Evolutionary conservation across 331 rosid genomes (phyloP), one percentile per base, ranked within the genome.

Genomic region (Cydonia oblonga): DNA sequence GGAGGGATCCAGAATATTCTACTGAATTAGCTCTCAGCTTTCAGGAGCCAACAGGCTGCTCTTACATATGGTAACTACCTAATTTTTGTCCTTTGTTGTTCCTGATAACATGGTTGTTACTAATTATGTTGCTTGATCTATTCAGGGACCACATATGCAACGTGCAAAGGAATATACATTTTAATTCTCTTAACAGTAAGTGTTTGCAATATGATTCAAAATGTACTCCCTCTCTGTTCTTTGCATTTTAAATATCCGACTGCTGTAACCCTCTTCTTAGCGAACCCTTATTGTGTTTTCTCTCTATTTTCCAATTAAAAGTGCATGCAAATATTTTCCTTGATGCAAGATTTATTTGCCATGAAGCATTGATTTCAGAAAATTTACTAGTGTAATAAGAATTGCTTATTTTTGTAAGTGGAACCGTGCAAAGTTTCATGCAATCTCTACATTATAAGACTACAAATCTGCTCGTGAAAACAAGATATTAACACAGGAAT

Each of bases 1-100:
- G 98, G 98, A 93, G 95, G 78, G 98, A 93, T 80, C 95, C 92
- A n/a, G 97, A 93, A 76, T 85, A 85, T 87, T 86, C 97, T 33
- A 86, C 97, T 11, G 98, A 93, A 71, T 75, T 93, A 81, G 98
- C 98, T 26, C 98, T 93, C 78, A 93, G 98, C 82, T 93, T 93
- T 80, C 98, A 90, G 81, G 98, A 93, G 86, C 71, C 88, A 49
- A 90, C 87, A 0, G 98, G 98, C 76, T 93, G 98, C 74, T 79
- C 90, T 67, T 90, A 87, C 83, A 87, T 93, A 76, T 93, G 98
- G 98, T 93, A 84, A 78, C 35, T 28, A 68, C 75, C 74, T 75
- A 70, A 51, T 56, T 26, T 69, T 74, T 74, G 73, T 25, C 9
- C 19, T 19, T 19, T 53, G 9, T 64, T 19, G 35, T 72, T 22